Evolutionary conservation across 2,329 filamentous ascomycete species (phyloP).

Genomic region (Pseudocercospora macadamiae): DNA sequence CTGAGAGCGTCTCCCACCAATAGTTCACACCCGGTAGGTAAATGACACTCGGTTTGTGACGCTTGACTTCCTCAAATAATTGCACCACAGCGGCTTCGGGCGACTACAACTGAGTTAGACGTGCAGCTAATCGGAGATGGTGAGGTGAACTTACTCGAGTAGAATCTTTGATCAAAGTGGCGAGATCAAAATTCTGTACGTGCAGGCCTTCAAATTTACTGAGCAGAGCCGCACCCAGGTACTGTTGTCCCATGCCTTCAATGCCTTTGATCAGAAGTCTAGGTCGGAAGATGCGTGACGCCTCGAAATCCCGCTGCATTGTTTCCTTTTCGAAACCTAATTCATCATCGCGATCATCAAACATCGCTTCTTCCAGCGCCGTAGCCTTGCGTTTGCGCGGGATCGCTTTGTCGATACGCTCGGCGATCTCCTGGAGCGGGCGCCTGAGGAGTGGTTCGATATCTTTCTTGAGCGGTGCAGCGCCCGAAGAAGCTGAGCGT

Average conservation of each 20-base stretch:
- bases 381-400: conserved; percentile 85
- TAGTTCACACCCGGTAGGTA: conserved; percentile 88
- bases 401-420: conserved; percentile 68
- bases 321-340: conserved; percentile 84
- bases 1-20: conserved; percentile 76
- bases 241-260: conserved; percentile 90
- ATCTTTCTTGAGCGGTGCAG: conserved; percentile 74
- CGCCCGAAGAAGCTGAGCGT: conserved; percentile 81
- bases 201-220: conserved; percentile 93
- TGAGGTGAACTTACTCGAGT: conserved; percentile 58
- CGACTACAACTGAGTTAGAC: conserved; percentile 45
- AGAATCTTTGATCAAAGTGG: conserved; percentile 81
- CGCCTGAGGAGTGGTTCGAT: conserved; percentile 80
- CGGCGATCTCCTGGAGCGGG: conserved; percentile 71
- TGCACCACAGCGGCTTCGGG: conserved; percentile 88
- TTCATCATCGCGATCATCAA: conserved; percentile 80
- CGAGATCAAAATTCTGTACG: conserved; percentile 91
- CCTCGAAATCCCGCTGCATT: conserved; percentile 73
- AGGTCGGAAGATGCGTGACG: conserved; percentile 83
- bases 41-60: conserved; percentile 93
- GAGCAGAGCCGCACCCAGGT: conserved; percentile 80
- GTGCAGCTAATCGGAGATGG: neutral
- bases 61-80: conserved; percentile 87
- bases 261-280: conserved; percentile 80
- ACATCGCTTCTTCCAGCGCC: conserved; percentile 92